phyloP scores from a whole-genome alignment of 1,139 yeast species.

The Pichia sp. region DNA sequence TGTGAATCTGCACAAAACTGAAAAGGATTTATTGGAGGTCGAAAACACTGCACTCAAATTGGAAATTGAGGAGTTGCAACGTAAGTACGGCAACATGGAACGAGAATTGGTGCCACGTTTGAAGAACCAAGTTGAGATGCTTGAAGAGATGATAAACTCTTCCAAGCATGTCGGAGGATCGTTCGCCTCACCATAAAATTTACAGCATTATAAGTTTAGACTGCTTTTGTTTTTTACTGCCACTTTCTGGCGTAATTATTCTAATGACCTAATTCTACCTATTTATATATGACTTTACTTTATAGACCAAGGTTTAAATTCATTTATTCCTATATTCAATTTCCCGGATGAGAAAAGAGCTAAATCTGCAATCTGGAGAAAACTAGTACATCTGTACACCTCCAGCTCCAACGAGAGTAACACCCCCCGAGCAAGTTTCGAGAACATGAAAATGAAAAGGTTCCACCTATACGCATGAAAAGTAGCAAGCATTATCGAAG shows the following conservation, averaged over 20 bases:
- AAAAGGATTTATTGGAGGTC: constrained; percentile 25
- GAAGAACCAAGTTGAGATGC: constrained; percentile 31
- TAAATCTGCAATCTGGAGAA: neutral
- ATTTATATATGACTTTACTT: neutral
- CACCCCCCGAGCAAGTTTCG: neutral
- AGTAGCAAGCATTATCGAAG: too few relatives aligned
- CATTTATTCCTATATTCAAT: too few relatives aligned
- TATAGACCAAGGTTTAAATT: neutral
- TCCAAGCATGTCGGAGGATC: neutral
- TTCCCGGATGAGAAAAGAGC: too few relatives aligned
- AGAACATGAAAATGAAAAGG: neutral
- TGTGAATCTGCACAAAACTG: constrained; percentile 25
- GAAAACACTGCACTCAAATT: constrained; percentile 45
- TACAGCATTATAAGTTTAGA: too few relatives aligned
- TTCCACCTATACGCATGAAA: neutral
- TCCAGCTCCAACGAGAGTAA: neutral
- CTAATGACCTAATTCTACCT: neutral
- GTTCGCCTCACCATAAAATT: neutral
- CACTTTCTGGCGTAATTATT: neutral
- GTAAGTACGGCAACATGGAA: constrained; percentile 42
- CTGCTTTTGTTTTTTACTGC: neutral
- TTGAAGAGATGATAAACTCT: constrained; percentile 17
- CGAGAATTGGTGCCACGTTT: constrained; percentile 21
- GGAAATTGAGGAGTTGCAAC: constrained; percentile 32
- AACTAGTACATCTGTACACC: neutral